Evolutionary conservation across 768 basidiomycete species (phyloP).

Genomic region (Naganishia friedmannii): DNA sequence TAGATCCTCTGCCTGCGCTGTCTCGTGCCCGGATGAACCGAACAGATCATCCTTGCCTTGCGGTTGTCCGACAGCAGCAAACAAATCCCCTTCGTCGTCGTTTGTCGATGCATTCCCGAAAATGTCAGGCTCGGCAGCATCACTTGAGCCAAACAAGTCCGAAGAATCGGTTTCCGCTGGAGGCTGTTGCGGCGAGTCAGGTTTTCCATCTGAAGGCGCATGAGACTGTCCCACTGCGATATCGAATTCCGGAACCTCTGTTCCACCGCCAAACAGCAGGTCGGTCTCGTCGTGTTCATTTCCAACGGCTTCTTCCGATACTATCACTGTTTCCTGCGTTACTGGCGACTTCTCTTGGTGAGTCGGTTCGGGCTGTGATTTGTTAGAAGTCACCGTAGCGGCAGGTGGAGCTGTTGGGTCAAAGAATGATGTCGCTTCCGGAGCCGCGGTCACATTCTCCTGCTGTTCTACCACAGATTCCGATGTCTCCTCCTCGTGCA

Average conservation of each 20-base stretch:
- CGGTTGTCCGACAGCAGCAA: neutral
- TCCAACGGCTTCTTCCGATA: neutral
- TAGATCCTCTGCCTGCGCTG: neutral
- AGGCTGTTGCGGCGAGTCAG: neutral
- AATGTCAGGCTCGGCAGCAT: neutral
- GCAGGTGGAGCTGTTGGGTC: neutral
- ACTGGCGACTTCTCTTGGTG: neutral
- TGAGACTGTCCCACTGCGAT: neutral
- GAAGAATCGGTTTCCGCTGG: neutral
- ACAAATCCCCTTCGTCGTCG: constrained; percentile 1
- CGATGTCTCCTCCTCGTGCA: neutral
- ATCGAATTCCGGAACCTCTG: constrained; percentile 1
- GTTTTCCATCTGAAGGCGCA: neutral
- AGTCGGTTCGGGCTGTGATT: neutral
- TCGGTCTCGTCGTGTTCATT: neutral
- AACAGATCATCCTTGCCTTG: constrained; percentile 16
- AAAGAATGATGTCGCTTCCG: neutral
- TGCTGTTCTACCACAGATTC: neutral
- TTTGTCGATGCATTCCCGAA: neutral
- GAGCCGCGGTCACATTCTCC: neutral
- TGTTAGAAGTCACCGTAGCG: neutral
- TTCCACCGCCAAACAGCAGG: neutral
- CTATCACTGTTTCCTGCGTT: neutral
- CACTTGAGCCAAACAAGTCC: neutral
- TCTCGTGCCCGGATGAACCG: neutral